Conservation (phyloP, 768 basidiomycete genomes). For the Lactifluus hygrophoroides region DNA sequence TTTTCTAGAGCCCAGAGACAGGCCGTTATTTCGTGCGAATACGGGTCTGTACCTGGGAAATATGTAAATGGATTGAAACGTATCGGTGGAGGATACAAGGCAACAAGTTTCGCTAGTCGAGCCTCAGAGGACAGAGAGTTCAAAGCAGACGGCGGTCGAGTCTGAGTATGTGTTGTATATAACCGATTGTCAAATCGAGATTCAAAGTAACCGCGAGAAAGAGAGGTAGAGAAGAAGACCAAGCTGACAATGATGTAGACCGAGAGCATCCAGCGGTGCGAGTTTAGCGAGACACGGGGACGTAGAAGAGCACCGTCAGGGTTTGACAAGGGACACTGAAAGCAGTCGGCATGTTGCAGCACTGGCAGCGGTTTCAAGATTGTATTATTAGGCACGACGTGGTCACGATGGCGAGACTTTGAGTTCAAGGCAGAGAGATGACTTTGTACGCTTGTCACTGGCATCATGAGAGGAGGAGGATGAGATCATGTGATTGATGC, state of each 20-base stretch:
- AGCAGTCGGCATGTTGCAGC: neutral
- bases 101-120: conserved; percentile 23
- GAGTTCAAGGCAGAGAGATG: conserved; percentile 9
- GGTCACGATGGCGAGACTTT: conserved; percentile 8
- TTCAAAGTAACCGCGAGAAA: conserved; percentile 3
- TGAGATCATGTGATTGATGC: conserved; percentile 9
- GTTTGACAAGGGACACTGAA: neutral
- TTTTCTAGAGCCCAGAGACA: conserved; percentile 42
- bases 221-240: conserved; percentile 16
- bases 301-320: neutral
- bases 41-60: conserved; percentile 2
- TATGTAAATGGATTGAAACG: conserved; percentile 21
- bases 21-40: conserved; percentile 30
- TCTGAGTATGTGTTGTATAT: neutral
- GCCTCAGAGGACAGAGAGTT: neutral
- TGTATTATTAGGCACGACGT: neutral
- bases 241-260: conserved; percentile 13
- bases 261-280: conserved; percentile 13
- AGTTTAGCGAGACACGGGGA: neutral
- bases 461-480: neutral
- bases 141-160: neutral
- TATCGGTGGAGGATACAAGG: conserved; percentile 21
- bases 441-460: conserved; percentile 2
- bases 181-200: neutral
- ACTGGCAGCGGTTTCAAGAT: neutral